Conservation (phyloP, 31 red algal species). For the Asparagopsis taxiformis region DNA sequence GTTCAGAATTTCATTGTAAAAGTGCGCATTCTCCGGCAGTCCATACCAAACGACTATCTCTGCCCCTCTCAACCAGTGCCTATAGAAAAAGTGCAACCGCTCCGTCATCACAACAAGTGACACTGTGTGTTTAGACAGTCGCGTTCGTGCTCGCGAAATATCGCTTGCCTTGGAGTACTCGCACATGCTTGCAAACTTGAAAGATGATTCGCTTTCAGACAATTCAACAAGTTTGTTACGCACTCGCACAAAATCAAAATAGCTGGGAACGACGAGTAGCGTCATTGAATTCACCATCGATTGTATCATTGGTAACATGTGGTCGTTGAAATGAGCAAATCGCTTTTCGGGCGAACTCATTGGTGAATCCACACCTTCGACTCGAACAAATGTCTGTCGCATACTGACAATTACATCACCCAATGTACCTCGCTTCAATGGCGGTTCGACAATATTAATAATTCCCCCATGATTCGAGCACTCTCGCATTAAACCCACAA, state of each 20-base stretch:
- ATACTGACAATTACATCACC: constrained; percentile 35
- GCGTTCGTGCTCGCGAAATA: constrained; percentile 33
- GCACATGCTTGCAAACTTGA: constrained; percentile 61
- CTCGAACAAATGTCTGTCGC: constrained; percentile 52
- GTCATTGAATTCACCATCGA: constrained; percentile 10
- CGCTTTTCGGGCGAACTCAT: constrained; percentile 15
- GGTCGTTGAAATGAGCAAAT: constrained; percentile 36
- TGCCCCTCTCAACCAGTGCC: constrained; percentile 25
- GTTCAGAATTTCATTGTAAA: constrained; percentile 38
- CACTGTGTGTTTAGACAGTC: constrained; percentile 31
- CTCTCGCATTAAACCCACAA: constrained; percentile 35
- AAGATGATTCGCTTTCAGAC: constrained; percentile 25
- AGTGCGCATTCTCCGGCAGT: constrained; percentile 15
- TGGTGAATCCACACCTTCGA: constrained; percentile 25
- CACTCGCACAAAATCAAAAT: constrained; percentile 72
- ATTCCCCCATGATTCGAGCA: constrained; percentile 25
- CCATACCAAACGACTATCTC: constrained; percentile 26
- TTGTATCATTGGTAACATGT: constrained; percentile 24
- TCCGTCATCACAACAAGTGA: constrained; percentile 50
- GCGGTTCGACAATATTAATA: constrained; percentile 12
- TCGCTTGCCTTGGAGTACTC: constrained; percentile 60
- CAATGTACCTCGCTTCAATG: constrained; percentile 25
- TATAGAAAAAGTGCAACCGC: constrained; percentile 50
- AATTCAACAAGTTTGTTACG: constrained; percentile 41
- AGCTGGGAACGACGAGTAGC: constrained; percentile 50